These are phyloP conservation scores for Geotrichum fermentans DNA, from an alignment of 1,139 yeast species.

Conservation along the genomic window DNA sequence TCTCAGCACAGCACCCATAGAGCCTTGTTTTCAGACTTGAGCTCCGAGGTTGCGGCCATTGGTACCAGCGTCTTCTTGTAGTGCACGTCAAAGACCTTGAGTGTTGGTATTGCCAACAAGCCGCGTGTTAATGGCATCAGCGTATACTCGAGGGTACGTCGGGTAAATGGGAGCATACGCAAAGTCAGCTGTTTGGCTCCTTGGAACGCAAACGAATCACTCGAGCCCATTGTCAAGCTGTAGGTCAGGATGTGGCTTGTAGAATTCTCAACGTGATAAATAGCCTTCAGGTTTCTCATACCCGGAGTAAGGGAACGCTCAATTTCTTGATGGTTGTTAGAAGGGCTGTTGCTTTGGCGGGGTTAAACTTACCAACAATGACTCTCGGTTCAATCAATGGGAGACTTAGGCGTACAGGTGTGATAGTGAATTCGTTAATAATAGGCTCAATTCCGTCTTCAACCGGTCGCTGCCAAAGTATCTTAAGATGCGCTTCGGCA, in stretches of 20 bases:
- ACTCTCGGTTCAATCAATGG: constrained; percentile 71
- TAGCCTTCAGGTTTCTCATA: constrained; percentile 2
- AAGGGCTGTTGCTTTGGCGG: no score
- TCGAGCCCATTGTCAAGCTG: constrained; percentile 44
- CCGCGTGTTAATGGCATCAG: constrained; percentile 30
- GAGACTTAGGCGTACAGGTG: constrained; percentile 41
- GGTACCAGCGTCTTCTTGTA: constrained; percentile 62
- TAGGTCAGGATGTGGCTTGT: constrained; percentile 65
- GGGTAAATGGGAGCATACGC: constrained; percentile 60
- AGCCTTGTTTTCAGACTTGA: constrained; percentile 29
- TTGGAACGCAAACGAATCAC: constrained; percentile 40
- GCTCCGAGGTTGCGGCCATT: constrained; percentile 42
- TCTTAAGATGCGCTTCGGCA: constrained; percentile 33
- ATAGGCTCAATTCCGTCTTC: constrained; percentile 20
- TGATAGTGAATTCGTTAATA: constrained; percentile 28
- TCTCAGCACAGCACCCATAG: constrained; percentile 17
- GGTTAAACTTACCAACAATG: constrained; percentile 38
- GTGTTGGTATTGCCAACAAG: constrained; percentile 48
- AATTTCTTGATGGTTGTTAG: constrained; percentile 10
- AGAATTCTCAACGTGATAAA: constrained; percentile 66
- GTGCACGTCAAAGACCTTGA: constrained; percentile 59
- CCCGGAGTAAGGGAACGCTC: constrained; percentile 3
- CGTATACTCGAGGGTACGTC: constrained; percentile 45
- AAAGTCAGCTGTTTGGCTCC: constrained; percentile 39
- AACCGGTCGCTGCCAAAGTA: constrained; percentile 32